Base-by-base conservation (phyloP, 129 eudicot species). In the Apium graveolens region DNA sequence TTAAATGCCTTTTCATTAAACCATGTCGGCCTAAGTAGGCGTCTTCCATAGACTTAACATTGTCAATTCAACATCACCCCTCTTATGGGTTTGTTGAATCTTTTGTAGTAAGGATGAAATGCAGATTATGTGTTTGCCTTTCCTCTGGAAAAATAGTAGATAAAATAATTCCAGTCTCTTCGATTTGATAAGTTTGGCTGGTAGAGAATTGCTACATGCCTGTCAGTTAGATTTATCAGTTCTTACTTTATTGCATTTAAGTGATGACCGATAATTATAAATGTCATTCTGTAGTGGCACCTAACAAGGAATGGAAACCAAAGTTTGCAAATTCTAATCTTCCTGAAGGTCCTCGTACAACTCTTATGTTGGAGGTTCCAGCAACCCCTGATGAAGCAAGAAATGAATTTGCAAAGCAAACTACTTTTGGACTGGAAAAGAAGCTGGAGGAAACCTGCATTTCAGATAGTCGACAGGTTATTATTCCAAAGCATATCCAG, bases 261-360 rank as follows among this genome's bases (percentile, higher is more conserved):
- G 48, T 60, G 75, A 55, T 65, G 74, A 38, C 49, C 0, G 46
- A 55, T 44, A 57, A 73, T 41, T 60, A 43, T 26, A 12, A 70
- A 1, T 79, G 73, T 73, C 79, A 82, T 76, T 16, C 66, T 73
- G 66, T 78, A 88, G 93, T 77, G 26, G 97, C 84, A 63, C 87
- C 89, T 78, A 82, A 79, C 29, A 93, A 87, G 82, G 98, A 93
- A 77, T 91, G 98, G 97, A 93, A 91, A 84, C 97, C 97, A 65
- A 93, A 93, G 82, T 81, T 88, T 35, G 78, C 84, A 73, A 88
- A 62, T 79, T 37, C 87, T 38, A 70, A 45, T 85, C 78, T 79
- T 76, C 76, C 85, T 86, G 91, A 85, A 62, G 90, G 78, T 55
- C 81, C 87, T 43, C 83, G 44, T 39, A 42, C 76, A 41, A 75